phyloP scores from a whole-genome alignment of 2,329 filamentous ascomycete species.

The Orbilia ellipsospora region DNA sequence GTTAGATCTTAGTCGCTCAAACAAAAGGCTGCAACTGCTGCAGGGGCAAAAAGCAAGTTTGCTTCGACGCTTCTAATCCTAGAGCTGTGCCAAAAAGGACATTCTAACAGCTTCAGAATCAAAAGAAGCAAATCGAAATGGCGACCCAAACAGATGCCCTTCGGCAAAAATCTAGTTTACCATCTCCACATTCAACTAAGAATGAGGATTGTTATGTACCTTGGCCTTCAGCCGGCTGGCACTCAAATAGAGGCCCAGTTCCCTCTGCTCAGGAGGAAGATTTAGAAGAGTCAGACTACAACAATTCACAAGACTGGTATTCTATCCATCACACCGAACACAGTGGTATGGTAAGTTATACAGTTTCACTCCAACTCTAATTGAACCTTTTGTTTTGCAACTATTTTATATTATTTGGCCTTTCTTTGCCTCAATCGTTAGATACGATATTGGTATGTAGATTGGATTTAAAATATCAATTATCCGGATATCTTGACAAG shows the following conservation, averaged over 20 bases:
- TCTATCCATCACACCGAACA: conserved; percentile 39
- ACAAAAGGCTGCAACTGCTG: conserved; percentile 21
- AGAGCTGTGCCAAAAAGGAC: conserved; percentile 37
- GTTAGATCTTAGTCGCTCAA: conserved; percentile 25
- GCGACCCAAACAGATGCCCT: conserved; percentile 28
- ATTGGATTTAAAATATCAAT: too few relatives aligned
- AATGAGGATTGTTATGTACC: conserved; percentile 42
- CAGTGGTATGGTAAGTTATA: conserved; percentile 55
- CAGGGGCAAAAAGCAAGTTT: conserved; percentile 45
- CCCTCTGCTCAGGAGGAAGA: conserved; percentile 35
- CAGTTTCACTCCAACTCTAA: conserved; percentile 27
- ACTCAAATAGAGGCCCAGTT: conserved; percentile 53
- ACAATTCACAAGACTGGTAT: conserved; percentile 46
- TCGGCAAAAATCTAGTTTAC: conserved; percentile 25
- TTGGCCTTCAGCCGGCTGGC: conserved; percentile 46
- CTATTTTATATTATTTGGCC: conserved; percentile 11
- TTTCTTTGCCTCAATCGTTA: conserved; percentile 25
- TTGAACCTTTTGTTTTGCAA: conserved; percentile 15
- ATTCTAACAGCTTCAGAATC: conserved; percentile 10
- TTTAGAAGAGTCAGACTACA: conserved; percentile 47
- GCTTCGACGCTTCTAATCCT: conserved; percentile 29
- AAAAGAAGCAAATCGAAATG: conserved; percentile 48
- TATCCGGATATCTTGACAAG: too few relatives aligned
- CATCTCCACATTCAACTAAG: conserved; percentile 34
- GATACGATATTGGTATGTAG: neutral